Conservation (phyloP, 2,329 filamentous ascomycete genomes). For the Alternaria ethzedia region DNA sequence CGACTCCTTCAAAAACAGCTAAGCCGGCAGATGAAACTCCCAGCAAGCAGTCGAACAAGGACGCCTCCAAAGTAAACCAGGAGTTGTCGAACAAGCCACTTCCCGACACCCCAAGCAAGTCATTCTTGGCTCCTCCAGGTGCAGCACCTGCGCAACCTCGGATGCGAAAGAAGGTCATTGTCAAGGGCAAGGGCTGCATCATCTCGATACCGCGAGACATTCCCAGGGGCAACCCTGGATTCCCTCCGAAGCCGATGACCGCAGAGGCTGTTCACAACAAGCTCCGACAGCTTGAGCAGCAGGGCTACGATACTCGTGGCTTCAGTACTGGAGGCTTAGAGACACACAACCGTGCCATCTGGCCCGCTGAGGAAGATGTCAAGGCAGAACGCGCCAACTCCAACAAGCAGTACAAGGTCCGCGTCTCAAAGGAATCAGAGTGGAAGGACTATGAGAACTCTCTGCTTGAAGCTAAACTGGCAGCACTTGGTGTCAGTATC, state of each 20-base stretch:
- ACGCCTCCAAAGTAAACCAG: conserved; percentile 1
- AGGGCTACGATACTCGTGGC: conserved; percentile 72
- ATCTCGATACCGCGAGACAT: conserved; percentile 54
- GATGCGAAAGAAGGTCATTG: conserved; percentile 53
- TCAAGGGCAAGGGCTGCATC: conserved; percentile 55
- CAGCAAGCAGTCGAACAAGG: conserved; percentile 16
- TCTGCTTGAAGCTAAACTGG: conserved; percentile 88
- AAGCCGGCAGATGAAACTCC: conserved; percentile 28
- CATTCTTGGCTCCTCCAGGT: conserved; percentile 24
- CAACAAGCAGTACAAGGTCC: conserved; percentile 61
- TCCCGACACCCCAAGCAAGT: conserved; percentile 12
- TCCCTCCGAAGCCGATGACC: conserved; percentile 52
- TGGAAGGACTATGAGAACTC: conserved; percentile 83
- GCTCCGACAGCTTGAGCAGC: conserved; percentile 69
- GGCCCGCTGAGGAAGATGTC: conserved; percentile 69
- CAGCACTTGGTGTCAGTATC: conserved; percentile 85
- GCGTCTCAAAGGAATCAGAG: conserved; percentile 72
- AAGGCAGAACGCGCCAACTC: conserved; percentile 60
- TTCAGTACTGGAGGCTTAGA: conserved; percentile 59
- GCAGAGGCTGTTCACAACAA: conserved; percentile 65
- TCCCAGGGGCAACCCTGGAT: conserved; percentile 50
- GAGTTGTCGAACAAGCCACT: conserved; percentile 8
- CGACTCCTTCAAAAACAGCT: conserved; percentile 21
- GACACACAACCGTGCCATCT: conserved; percentile 70
- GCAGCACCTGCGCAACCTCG: conserved; percentile 39